Conservation (phyloP, 169 alveolate species). For the Eimeria mitis region DNA sequence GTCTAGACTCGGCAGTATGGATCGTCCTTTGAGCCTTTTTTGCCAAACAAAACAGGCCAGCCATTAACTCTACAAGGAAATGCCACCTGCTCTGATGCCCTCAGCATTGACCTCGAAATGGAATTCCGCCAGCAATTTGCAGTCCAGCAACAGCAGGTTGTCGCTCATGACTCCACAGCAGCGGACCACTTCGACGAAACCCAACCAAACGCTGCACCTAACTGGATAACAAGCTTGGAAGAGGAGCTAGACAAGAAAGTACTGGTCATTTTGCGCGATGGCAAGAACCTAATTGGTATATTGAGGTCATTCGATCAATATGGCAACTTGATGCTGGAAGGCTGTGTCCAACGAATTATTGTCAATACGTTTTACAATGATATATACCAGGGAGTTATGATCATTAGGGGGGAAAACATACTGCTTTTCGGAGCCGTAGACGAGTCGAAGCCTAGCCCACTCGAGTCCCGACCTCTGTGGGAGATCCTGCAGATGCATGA, state of each 20-base stretch:
- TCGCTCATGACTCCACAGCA: conserved; percentile 50
- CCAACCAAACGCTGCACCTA: conserved; percentile 73
- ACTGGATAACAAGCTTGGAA: conserved; percentile 82
- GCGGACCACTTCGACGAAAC: conserved; percentile 62
- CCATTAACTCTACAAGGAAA: background rate
- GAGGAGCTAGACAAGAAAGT: conserved; percentile 83
- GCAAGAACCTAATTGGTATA: conserved; percentile 80
- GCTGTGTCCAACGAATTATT: conserved; percentile 70
- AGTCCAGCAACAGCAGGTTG: conserved; percentile 60
- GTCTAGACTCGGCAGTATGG: conserved; percentile 47
- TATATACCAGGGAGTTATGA: conserved; percentile 78
- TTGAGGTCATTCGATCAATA: conserved; percentile 83
- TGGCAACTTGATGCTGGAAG: conserved; percentile 84
- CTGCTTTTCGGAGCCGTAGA: conserved; percentile 84
- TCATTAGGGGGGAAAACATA: conserved; percentile 84
- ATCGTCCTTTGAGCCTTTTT: background rate
- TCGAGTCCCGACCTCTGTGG: conserved; percentile 68
- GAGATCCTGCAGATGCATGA: conserved; percentile 80
- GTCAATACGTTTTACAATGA: conserved; percentile 74
- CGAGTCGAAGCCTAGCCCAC: conserved; percentile 75
- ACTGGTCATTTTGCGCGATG: conserved; percentile 83
- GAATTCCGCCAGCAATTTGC: conserved; percentile 62
- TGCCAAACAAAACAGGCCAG: background rate
- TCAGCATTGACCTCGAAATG: conserved; percentile 67
- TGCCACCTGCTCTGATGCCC: conserved; percentile 45